These are phyloP conservation scores for Cyanidioschyzon merolae DNA, from an alignment of 23 red algal genomes.

Conservation along the genomic window DNA sequence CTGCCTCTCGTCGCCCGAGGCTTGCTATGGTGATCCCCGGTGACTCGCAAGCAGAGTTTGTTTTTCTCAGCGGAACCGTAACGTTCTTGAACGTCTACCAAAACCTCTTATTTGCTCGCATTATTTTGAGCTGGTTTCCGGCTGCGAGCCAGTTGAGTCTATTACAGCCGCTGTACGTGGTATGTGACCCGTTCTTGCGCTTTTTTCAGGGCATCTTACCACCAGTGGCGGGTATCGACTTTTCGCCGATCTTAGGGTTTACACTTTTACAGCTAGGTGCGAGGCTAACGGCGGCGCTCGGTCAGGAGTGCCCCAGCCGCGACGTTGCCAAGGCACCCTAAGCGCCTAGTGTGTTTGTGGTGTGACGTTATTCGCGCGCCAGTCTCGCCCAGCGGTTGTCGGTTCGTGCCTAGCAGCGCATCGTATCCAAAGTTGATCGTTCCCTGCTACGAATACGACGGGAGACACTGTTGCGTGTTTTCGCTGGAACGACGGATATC, in stretches of 20 bases:
- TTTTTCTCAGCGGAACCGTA: background rate
- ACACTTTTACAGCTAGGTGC: background rate
- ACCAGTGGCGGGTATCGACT: conserved; percentile 3
- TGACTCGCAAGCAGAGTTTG: background rate
- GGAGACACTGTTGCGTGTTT: too few species aligned
- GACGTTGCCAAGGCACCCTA: too few species aligned
- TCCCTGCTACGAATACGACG: too few species aligned
- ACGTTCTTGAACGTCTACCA: conserved; percentile 15
- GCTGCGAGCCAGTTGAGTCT: conserved; percentile 8
- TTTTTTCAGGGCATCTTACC: background rate
- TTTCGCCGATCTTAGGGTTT: conserved; percentile 5
- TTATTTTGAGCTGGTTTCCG: conserved; percentile 11
- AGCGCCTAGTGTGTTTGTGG: too few species aligned
- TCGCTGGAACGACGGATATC: too few species aligned
- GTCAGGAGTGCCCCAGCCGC: too few species aligned
- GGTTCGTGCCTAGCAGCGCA: too few species aligned
- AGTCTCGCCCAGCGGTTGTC: too few species aligned
- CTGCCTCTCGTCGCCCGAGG: background rate
- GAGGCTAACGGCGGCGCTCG: background rate
- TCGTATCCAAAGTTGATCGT: too few species aligned
- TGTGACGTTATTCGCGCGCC: too few species aligned
- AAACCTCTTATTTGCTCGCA: background rate
- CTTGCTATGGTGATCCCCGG: conserved; percentile 6
- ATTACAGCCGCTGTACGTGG: background rate
- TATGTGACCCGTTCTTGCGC: conserved; percentile 2